phyloP scores from a whole-genome alignment of 495 filamentous ascomycete species.

The Tuber indicum region DNA sequence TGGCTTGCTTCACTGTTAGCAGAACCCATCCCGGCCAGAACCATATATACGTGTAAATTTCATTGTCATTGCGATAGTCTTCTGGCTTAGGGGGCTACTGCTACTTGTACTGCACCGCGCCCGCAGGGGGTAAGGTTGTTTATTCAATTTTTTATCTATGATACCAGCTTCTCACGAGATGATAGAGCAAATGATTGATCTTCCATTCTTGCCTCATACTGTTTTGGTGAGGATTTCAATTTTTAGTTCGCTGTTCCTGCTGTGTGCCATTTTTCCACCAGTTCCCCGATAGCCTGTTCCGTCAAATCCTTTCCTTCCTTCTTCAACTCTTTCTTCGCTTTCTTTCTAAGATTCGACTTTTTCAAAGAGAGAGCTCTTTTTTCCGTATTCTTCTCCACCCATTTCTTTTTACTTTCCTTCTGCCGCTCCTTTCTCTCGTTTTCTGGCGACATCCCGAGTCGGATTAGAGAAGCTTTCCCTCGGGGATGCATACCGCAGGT shows the following conservation, averaged over 20 bases:
- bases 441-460: too few relatives aligned
- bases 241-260: slow-evolving; percentile 26
- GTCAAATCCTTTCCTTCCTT: neutral
- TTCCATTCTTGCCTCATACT: slow-evolving; percentile 79
- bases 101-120: too few relatives aligned
- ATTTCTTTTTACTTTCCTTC: neutral
- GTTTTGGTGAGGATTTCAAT: slow-evolving; percentile 57
- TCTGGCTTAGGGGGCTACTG: too few relatives aligned
- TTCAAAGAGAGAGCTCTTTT: neutral
- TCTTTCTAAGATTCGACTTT: neutral
- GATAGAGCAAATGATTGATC: slow-evolving; percentile 46
- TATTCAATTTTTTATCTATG: too few relatives aligned
- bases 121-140: too few relatives aligned
- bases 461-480: too few relatives aligned
- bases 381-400: neutral
- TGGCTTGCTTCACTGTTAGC: too few relatives aligned
- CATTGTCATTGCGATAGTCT: slow-evolving; percentile 46
- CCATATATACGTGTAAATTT: slow-evolving; percentile 27
- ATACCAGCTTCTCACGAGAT: too few relatives aligned
- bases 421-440: neutral
- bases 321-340: neutral
- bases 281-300: neutral
- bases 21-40: too few relatives aligned
- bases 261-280: slow-evolving; percentile 28
- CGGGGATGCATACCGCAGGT: too few relatives aligned